These are phyloP conservation scores for Berkeleyomyces basicola DNA, from an alignment of 2,329 filamentous ascomycete genomes.

Conservation along the genomic window DNA sequence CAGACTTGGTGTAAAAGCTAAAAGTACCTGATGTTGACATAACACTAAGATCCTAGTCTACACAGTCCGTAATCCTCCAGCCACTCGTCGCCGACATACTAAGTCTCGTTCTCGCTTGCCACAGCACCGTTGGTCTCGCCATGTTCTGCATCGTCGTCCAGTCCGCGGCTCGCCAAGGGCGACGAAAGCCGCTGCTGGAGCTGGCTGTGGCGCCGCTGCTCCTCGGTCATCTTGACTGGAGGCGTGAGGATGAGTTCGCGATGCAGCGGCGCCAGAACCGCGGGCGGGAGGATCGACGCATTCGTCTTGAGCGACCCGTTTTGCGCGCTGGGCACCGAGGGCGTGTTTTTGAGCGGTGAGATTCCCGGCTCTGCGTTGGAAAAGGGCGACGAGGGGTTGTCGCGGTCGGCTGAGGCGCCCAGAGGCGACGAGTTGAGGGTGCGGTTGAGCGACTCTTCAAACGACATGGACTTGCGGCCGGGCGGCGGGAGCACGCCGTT, in stretches of 20 bases:
- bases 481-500: conserved; percentile 11
- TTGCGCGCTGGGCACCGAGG: conserved; percentile 21
- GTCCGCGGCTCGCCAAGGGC: background rate
- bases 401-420: conserved; percentile 1
- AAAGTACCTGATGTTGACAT: too few species aligned
- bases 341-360: conserved; percentile 37
- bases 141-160: background rate
- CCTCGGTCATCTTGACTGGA: conserved; percentile 36
- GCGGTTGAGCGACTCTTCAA: conserved; percentile 10
- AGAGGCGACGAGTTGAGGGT: conserved; percentile 9
- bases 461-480: conserved; percentile 10
- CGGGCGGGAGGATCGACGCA: conserved; percentile 38
- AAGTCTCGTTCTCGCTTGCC: background rate
- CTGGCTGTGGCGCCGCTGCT: conserved; percentile 13
- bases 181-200: conserved; percentile 8
- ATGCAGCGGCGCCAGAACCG: conserved; percentile 40
- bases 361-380: conserved; percentile 28
- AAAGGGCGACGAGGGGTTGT: conserved; percentile 12
- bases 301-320: conserved; percentile 15
- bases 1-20: too few species aligned
- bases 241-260: conserved; percentile 41
- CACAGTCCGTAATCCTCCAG: too few species aligned
- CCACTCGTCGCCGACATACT: too few species aligned
- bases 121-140: conserved; percentile 7
- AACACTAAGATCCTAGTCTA: too few species aligned